Conservation (phyloP, 139 green algal genomes). For the Picochlorum costavermella region DNA sequence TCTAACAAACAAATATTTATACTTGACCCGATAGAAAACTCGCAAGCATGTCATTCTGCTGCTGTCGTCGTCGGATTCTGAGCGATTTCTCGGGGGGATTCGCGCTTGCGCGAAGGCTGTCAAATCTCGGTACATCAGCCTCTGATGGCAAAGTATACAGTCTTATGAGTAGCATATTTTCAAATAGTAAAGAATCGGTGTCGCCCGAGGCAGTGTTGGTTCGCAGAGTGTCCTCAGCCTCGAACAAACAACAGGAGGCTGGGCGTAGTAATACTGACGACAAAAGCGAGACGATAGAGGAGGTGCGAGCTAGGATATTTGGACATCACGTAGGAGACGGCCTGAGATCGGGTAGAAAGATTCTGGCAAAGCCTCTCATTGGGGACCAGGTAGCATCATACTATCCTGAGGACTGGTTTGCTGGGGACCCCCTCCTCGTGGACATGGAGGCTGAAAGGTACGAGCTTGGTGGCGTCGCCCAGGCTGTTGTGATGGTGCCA, state of each 20-base stretch:
- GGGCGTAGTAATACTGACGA: not conserved
- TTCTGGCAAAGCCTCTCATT: slow-evolving; percentile 41
- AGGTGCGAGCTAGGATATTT: slow-evolving; percentile 53
- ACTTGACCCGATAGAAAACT: too few relatives aligned
- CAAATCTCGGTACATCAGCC: too few relatives aligned
- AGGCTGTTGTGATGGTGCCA: not conserved
- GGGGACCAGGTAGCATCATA: slow-evolving; percentile 37
- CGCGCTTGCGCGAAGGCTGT: too few relatives aligned
- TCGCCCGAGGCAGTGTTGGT: not conserved
- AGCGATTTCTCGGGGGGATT: too few relatives aligned
- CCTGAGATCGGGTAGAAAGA: slow-evolving; percentile 51
- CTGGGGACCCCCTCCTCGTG: slow-evolving; percentile 44
- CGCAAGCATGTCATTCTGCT: too few relatives aligned
- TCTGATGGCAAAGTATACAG: too few relatives aligned
- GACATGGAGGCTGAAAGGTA: slow-evolving; percentile 37
- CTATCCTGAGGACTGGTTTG: slow-evolving; percentile 36
- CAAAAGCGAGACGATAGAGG: slow-evolving; percentile 28
- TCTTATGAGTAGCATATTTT: too few relatives aligned
- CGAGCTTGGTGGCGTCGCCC: not conserved
- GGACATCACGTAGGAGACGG: slow-evolving; percentile 54
- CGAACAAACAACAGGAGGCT: too few relatives aligned
- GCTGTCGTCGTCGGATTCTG: too few relatives aligned
- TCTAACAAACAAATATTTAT: too few relatives aligned
- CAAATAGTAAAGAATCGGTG: too few relatives aligned
- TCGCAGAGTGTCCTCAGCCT: not conserved